These are phyloP conservation scores for Acanthamoeba culbertsoni DNA, from an alignment of 208 protist species.

Conservation along the genomic window DNA sequence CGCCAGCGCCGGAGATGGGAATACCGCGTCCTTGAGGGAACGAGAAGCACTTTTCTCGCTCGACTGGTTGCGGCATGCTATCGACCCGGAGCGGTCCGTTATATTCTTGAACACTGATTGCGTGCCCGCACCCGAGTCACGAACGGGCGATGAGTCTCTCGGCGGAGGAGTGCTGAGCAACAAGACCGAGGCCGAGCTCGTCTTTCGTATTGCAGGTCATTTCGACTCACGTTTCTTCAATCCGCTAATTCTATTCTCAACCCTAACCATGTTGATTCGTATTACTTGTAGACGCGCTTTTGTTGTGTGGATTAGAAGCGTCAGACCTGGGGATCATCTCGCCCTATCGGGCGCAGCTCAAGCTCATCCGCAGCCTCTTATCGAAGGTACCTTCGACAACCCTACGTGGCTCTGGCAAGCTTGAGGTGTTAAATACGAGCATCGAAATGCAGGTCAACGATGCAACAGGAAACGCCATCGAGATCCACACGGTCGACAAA, in stretches of 20 bases:
- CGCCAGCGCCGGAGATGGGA: not conserved
- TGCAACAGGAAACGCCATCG: not conserved
- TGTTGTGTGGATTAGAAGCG: conserved; percentile 62
- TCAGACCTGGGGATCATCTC: conserved; percentile 82
- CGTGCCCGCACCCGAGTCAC: conserved; percentile 54
- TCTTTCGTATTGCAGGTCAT: conserved; percentile 55
- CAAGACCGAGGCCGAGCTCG: conserved; percentile 6
- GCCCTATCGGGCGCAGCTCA: conserved; percentile 82
- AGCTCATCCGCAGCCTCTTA: conserved; percentile 56
- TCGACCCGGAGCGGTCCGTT: conserved; percentile 65
- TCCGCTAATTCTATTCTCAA: not conserved
- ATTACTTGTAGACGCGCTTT: conserved; percentile 26
- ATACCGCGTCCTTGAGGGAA: not conserved
- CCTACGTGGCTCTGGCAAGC: no score
- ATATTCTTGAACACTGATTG: conserved; percentile 81
- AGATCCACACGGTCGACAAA: conserved; percentile 58
- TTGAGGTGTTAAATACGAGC: not conserved
- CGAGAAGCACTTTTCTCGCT: not conserved
- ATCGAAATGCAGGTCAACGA: not conserved
- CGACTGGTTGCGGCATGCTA: conserved; percentile 53
- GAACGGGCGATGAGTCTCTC: not conserved
- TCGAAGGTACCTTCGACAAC: not conserved
- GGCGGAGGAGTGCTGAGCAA: conserved; percentile 13
- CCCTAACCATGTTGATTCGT: not conserved
- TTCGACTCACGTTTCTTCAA: not conserved